Evolutionary conservation across 1,284 basidiomycete species (phyloP), one percentile per base, ranked within the genome.

Genomic region (Pseudozyma thailandica): DNA sequence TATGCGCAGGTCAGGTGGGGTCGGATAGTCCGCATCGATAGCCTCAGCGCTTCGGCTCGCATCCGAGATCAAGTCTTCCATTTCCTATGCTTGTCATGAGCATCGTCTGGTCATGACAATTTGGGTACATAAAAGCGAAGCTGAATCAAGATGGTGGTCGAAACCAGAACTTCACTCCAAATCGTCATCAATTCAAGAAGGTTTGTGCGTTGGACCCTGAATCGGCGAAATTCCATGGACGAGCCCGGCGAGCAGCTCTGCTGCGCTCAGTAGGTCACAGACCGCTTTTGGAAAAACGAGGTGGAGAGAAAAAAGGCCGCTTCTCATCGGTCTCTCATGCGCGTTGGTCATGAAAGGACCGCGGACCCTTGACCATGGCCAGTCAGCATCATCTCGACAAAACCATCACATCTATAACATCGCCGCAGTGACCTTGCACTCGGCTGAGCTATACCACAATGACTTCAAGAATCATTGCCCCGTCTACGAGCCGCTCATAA

Each of bases 201-300:
- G 21, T 35, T 35, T 35, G 33, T 35, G 13, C 9, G 26, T 20
- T 63, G 60, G 60, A 63, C 60, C 60, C 60, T 63, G 60, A 63
- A 35, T 48, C 47, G 48, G 38, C 31, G n/a, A 62, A 62, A 51
- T 51, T 42, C 49, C 51, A 50, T 41, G 37, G 18, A 6, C 16
- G 6, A 38, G 48, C 21, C 20, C 38, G 26, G 47, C 28, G 20
- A 7, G 20, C n/a, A 27, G 31, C 26, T 21, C 26, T 42, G 30
- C 21, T 12, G 43, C 51, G 53, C 53, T 63, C 60, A 52, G 60
- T 53, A n/a, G n/a, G n/a, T n/a, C n/a, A n/a, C n/a, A n/a, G n/a
- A n/a, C 50, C 61, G 54, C 50, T 64, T 63, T 39, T 16, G 53
- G 53, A 55, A 47, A 39, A 37, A 23, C 21, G 25, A 41, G 27